phyloP scores from a whole-genome alignment of 352 stramenopile genomes.

The Phytophthora fragariae region DNA sequence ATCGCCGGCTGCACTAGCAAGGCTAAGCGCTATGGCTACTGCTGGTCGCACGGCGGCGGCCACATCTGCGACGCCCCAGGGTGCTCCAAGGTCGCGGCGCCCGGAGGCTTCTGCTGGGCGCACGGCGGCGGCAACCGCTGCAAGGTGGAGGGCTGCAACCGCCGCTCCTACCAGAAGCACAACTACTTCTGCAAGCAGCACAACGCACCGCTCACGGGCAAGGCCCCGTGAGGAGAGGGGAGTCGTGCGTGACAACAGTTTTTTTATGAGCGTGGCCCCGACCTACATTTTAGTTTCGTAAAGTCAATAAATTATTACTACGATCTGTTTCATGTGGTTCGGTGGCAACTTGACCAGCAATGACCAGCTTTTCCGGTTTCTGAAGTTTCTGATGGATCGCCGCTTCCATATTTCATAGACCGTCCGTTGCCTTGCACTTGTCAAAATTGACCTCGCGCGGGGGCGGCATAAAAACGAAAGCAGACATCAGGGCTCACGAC shows the following conservation, averaged over 20 bases:
- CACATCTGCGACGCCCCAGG: slow-evolving; percentile 60
- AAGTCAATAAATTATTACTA: slow-evolving; percentile 39
- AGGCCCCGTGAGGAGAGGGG: slow-evolving; percentile 39
- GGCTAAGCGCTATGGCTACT: slow-evolving; percentile 77
- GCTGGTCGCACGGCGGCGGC: slow-evolving; percentile 73
- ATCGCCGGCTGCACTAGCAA: slow-evolving; percentile 68
- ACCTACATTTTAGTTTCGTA: slow-evolving; percentile 26
- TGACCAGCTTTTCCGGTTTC: neutral
- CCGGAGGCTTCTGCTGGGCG: slow-evolving; percentile 72
- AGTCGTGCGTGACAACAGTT: neutral
- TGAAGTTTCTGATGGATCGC: slow-evolving; percentile 1
- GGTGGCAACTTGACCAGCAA: neutral
- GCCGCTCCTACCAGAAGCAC: slow-evolving; percentile 73
- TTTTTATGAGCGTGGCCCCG: slow-evolving; percentile 28
- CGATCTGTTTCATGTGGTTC: slow-evolving; percentile 1
- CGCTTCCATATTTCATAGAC: slow-evolving; percentile 1
- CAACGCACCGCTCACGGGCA: slow-evolving; percentile 26
- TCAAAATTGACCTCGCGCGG: too few relatives aligned
- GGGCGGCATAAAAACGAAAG: too few relatives aligned
- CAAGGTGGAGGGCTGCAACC: slow-evolving; percentile 73
- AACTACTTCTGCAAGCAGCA: slow-evolving; percentile 80
- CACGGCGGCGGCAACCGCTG: slow-evolving; percentile 79
- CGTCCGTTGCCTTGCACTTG: neutral
- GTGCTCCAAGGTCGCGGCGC: slow-evolving; percentile 73
- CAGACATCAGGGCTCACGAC: too few relatives aligned